These are phyloP conservation scores for Trichothecium sympodiale DNA, from an alignment of 2,329 filamentous ascomycete genomes.

Conservation along the genomic window DNA sequence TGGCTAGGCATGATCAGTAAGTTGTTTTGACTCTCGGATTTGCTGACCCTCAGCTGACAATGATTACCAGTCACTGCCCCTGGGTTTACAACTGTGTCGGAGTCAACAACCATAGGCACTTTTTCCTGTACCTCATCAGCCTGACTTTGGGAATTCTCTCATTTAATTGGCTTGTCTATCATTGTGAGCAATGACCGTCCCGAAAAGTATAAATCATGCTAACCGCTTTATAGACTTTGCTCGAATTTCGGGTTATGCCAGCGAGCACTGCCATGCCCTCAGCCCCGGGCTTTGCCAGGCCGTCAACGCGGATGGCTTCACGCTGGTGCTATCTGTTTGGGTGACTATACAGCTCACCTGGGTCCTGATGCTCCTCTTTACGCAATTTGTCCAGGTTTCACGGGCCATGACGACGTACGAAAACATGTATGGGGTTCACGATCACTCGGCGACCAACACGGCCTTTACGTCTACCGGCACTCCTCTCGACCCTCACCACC, in stretches of 20 bases:
- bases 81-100: slow-evolving; percentile 97
- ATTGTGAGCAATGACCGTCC: slow-evolving; percentile 41
- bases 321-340: slow-evolving; percentile 71
- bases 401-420: slow-evolving; percentile 93
- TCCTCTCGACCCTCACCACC: slow-evolving; percentile 55
- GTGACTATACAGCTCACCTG: slow-evolving; percentile 75
- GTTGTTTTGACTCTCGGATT: slow-evolving; percentile 20
- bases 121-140: slow-evolving; percentile 77
- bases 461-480: slow-evolving; percentile 71
- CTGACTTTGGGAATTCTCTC: slow-evolving; percentile 65
- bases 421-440: slow-evolving; percentile 76
- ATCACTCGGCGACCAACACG: slow-evolving; percentile 51
- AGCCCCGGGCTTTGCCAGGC: slow-evolving; percentile 64
- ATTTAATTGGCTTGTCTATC: slow-evolving; percentile 61
- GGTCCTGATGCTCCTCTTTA: slow-evolving; percentile 94
- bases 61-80: slow-evolving; percentile 67
- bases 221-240: slow-evolving; percentile 44
- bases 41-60: background rate
- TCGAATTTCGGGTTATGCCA: slow-evolving; percentile 39
- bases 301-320: slow-evolving; percentile 74
- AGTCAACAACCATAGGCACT: slow-evolving; percentile 91
- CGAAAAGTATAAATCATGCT: background rate
- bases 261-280: slow-evolving; percentile 60
- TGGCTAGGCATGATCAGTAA: slow-evolving; percentile 94
- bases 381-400: slow-evolving; percentile 86